Conservation (phyloP, 129 eudicot genomes). For the Artemisia annua region DNA sequence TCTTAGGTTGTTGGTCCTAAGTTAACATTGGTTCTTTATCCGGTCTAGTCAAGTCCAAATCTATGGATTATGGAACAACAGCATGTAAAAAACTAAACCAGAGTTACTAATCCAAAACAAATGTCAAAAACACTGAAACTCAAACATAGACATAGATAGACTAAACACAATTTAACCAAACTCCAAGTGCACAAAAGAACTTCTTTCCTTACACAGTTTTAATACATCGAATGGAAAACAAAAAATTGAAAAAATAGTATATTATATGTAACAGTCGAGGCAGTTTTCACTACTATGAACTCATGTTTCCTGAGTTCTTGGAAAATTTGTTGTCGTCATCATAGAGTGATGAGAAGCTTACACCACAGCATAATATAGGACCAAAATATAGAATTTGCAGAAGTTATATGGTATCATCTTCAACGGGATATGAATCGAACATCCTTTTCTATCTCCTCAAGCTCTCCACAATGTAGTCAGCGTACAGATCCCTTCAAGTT, state of each 20-base stretch:
- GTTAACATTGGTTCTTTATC: too few species aligned
- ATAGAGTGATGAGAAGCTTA: conserved; percentile 10
- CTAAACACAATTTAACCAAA: not conserved
- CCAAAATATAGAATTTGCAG: conserved; percentile 16
- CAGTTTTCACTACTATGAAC: conserved; percentile 23
- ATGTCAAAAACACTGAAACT: not conserved
- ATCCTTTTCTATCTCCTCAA: conserved; percentile 60
- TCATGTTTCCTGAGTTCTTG: conserved; percentile 13
- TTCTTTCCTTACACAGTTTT: conserved; percentile 21
- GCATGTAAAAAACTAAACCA: too few species aligned
- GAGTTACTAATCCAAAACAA: too few species aligned
- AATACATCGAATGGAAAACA: conserved; percentile 22
- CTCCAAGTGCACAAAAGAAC: conserved; percentile 13
- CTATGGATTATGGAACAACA: too few species aligned
- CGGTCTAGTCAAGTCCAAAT: too few species aligned
- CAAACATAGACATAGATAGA: not conserved
- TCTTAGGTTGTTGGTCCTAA: too few species aligned
- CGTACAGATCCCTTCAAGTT: conserved; percentile 76
- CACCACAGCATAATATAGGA: conserved; percentile 20
- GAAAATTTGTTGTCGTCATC: conserved; percentile 8
- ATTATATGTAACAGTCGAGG: conserved; percentile 13
- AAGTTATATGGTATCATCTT: conserved; percentile 19
- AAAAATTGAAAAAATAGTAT: conserved; percentile 21
- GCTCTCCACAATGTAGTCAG: conserved; percentile 86
- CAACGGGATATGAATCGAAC: not conserved